Evolutionary conservation across 805 yeast species (phyloP).

Genomic region (Wickerhamomyces silvicola): DNA sequence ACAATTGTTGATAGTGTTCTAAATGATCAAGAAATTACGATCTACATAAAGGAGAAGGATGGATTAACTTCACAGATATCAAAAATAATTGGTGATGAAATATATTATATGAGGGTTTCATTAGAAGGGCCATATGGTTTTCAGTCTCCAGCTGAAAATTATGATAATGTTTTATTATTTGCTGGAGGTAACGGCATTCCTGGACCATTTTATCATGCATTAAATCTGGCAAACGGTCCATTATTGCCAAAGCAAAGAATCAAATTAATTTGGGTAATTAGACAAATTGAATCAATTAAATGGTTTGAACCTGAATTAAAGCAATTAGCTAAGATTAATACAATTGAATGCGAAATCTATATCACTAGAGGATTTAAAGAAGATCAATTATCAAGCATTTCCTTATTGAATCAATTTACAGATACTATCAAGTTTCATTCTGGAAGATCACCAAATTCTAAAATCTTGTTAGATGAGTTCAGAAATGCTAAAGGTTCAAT

Average conservation of each 20-base stretch:
- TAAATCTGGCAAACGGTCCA: constrained; percentile 19
- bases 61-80: constrained; percentile 44
- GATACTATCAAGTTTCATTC: constrained; percentile 27
- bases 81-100: constrained; percentile 13
- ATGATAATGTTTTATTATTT: constrained; percentile 32
- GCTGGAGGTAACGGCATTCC: constrained; percentile 52
- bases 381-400: not conserved
- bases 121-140: constrained; percentile 62
- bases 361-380: constrained; percentile 28
- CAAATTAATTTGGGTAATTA: constrained; percentile 57
- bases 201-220: constrained; percentile 39
- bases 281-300: constrained; percentile 41
- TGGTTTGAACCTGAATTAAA: constrained; percentile 36
- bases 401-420: constrained; percentile 2
- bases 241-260: constrained; percentile 24
- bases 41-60: constrained; percentile 43
- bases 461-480: constrained; percentile 33
- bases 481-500: constrained; percentile 35
- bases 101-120: constrained; percentile 30
- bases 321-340: constrained; percentile 29
- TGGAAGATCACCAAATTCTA: constrained; percentile 42
- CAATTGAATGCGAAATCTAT: constrained; percentile 31
- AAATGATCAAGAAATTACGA: constrained; percentile 31
- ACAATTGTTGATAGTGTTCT: constrained; percentile 41
- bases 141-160: constrained; percentile 30